A percentile compares a stretch with the other conserved stretches of the same genome.
Evolutionary conservation across 805 yeast genomes (phyloP).

Genomic region (Nakazawaea molendinolei): DNA sequence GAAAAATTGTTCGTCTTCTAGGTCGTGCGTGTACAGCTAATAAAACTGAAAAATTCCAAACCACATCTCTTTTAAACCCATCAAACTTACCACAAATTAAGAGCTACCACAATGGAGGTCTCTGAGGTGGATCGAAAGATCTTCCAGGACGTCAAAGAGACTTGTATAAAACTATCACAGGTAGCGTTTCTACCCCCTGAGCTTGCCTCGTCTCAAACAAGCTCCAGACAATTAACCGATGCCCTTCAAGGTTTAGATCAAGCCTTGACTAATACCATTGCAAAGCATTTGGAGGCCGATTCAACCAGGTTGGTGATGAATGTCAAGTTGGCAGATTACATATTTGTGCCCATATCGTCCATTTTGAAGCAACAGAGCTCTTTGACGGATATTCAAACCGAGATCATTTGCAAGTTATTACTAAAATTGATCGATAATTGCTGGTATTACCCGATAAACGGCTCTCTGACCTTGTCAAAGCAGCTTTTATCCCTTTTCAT

Average conservation of each 20-base stretch:
- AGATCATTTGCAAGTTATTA: constrained; percentile 38
- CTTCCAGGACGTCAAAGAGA: constrained; percentile 29
- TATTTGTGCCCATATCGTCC: constrained; percentile 54
- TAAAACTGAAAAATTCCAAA: neutral
- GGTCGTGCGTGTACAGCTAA: neutral
- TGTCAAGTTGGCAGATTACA: constrained; percentile 47
- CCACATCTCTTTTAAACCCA: neutral
- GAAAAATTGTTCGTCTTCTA: constrained; percentile 2
- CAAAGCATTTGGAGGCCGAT: neutral
- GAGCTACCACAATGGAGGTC: neutral
- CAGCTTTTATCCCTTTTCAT: constrained; percentile 43
- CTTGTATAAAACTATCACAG: constrained; percentile 38
- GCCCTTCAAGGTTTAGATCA: constrained; percentile 28
- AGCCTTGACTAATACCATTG: constrained; percentile 15
- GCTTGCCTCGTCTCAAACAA: constrained; percentile 26
- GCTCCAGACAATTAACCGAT: constrained; percentile 19
- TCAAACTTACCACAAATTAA: neutral
- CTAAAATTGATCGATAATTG: constrained; percentile 35
- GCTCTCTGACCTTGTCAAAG: constrained; percentile 30
- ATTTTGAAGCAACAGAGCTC: constrained; percentile 37
- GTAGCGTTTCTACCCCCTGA: constrained; percentile 34
- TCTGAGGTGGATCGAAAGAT: constrained; percentile 11
- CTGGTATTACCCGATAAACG: constrained; percentile 35
- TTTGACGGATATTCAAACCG: constrained; percentile 40
- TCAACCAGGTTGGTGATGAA: constrained; percentile 19